phyloP scores from a whole-genome alignment of 2,329 filamentous ascomycete species.

The Colletotrichum lindemuthianum region DNA sequence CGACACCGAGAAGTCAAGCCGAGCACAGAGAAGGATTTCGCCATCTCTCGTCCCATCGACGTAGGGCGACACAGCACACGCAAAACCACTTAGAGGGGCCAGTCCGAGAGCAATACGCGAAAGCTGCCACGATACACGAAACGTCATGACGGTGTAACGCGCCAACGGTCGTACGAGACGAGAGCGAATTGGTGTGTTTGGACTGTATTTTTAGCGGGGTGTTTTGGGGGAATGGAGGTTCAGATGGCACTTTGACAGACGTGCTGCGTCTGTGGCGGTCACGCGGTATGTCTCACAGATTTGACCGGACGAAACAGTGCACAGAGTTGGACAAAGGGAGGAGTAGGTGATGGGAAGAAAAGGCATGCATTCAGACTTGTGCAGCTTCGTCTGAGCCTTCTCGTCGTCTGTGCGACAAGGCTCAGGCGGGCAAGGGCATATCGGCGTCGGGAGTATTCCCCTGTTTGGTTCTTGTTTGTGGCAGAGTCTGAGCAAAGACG shows the following conservation, averaged over 20 bases:
- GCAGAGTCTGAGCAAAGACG: neutral
- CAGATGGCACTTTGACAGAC: neutral
- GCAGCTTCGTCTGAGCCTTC: too few relatives aligned
- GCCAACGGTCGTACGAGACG: constrained; percentile 13
- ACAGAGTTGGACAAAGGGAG: neutral
- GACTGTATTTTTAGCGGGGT: neutral
- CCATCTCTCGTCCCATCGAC: too few relatives aligned
- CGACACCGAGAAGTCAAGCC: too few relatives aligned
- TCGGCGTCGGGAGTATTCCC: neutral
- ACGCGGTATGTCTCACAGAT: too few relatives aligned
- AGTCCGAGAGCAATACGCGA: too few relatives aligned
- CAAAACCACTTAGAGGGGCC: too few relatives aligned
- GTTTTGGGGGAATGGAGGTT: neutral
- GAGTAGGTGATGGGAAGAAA: too few relatives aligned
- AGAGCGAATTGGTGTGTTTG: constrained; percentile 4
- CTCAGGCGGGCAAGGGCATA: too few relatives aligned
- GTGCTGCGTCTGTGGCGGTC: neutral
- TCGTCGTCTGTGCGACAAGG: too few relatives aligned
- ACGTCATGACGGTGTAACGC: constrained; percentile 23
- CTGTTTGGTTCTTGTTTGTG: neutral
- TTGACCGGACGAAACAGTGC: neutral
- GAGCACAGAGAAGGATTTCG: too few relatives aligned
- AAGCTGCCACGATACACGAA: neutral
- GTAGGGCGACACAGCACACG: too few relatives aligned
- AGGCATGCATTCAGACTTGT: too few relatives aligned